Evolutionary conservation across 805 yeast genomes (phyloP).

Genomic region (Metschnikowia dekortorum): DNA sequence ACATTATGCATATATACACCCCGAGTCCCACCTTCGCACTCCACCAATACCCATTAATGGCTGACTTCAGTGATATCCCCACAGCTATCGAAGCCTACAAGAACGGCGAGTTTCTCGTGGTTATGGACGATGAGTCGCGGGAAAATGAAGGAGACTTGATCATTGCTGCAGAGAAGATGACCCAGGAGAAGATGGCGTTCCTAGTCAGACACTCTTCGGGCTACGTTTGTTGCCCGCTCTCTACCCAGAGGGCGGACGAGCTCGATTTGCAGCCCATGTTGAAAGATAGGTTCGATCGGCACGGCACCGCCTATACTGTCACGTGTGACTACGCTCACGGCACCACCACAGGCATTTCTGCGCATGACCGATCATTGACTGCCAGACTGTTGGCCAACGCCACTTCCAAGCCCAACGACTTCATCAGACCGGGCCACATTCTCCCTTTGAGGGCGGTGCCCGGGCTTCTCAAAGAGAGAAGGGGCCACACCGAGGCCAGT

Average conservation of each 20-base stretch:
- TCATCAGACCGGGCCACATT: conserved; percentile 90
- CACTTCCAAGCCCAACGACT: conserved; percentile 52
- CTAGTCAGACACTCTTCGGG: conserved; percentile 85
- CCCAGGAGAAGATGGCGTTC: conserved; percentile 90
- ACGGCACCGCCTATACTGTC: conserved; percentile 94
- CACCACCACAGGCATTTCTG: conserved; percentile 95
- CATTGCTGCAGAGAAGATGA: conserved; percentile 79
- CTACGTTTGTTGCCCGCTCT: conserved; percentile 87
- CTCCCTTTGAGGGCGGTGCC: conserved; percentile 88
- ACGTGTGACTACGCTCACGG: conserved; percentile 84
- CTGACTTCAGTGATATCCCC: conserved; percentile 49
- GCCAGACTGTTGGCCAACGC: conserved; percentile 66
- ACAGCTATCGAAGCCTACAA: conserved; percentile 66
- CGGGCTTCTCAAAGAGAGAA: conserved; percentile 74
- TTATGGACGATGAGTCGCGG: conserved; percentile 94
- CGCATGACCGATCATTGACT: conserved; percentile 88
- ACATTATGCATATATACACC: not conserved
- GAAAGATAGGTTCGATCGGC: conserved; percentile 62
- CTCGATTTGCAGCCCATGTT: conserved; percentile 79
- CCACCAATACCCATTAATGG: conserved; percentile 4
- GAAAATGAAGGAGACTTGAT: conserved; percentile 98
- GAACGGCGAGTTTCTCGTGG: conserved; percentile 80
- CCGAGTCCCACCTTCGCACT: not conserved
- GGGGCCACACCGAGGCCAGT: conserved; percentile 97
- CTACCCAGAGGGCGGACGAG: conserved; percentile 71